Evolutionary conservation across 495 filamentous ascomycete genomes (phyloP), one percentile per base, ranked within the genome.

Genomic region (Amniculicola lignicola): DNA sequence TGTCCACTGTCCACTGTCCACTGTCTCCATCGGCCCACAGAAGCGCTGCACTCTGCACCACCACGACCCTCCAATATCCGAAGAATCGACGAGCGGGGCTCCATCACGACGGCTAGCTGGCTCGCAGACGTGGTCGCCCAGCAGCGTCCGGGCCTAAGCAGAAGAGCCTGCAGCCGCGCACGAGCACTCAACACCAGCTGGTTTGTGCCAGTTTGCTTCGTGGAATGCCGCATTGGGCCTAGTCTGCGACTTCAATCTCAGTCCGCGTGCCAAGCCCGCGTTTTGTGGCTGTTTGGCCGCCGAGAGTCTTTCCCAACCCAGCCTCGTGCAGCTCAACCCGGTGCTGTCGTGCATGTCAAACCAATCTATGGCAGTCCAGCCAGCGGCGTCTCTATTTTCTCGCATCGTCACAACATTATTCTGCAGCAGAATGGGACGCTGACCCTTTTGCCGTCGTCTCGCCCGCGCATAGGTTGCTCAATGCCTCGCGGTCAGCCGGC

Each of bases 241-340:
- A 48, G 57, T 27, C 4, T 21, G 18, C 19, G 12, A 4, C 45
- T 19, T 57, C 45, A 42, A 10, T 24, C 39, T 42, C 19, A 31
- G n/a, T n/a, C n/a, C n/a, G n/a, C n/a, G n/a, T n/a, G n/a, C n/a
- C n/a, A n/a, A n/a, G n/a, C n/a, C n/a, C 12, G 45, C 29, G 41
- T 19, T 29, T 21, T 47, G 48, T 58, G 53, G 59, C 53, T 47
- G 47, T 12, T n/a, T 31, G 19, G 15, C 3, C 19, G 15, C 12
- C 10, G 37, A n/a, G n/a, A n/a, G 37, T 40, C 16, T 19, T 40
- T 40, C 19, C 18, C 22, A 21, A 63, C 38, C 1, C 48, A 47
- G 22, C 39, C 33, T 9, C 14, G 53, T 63, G 59, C 59, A 54
- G 53, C 54, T 22, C 10, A 51, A 21, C 49, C 45, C 46, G 40